Conservation (phyloP, 176 grass and related monocot genomes). For the Juncus inflexus region DNA sequence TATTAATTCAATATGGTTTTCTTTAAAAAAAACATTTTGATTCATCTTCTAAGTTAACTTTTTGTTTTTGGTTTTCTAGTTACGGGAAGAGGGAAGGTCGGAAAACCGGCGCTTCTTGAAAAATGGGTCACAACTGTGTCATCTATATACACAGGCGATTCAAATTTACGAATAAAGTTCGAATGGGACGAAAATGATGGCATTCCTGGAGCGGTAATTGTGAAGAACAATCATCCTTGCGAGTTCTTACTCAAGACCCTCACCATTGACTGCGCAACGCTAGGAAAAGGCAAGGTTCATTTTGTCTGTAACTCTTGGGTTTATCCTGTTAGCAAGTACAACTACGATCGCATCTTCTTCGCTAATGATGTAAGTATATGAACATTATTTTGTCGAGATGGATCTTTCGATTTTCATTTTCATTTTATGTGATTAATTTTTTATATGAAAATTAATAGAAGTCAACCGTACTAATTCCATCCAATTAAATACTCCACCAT, state of each 20-base stretch:
- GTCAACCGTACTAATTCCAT: no score
- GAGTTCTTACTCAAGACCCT: constrained; percentile 78
- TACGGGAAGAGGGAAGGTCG: constrained; percentile 32
- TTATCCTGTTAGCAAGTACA: constrained; percentile 47
- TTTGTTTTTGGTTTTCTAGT: neutral
- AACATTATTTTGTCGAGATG: no score
- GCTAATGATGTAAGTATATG: constrained; percentile 49
- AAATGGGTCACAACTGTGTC: constrained; percentile 32
- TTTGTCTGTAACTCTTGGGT: constrained; percentile 80
- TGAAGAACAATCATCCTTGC: constrained; percentile 49
- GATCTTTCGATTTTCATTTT: no score
- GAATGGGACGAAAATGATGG: constrained; percentile 55
- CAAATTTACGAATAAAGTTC: constrained; percentile 43
- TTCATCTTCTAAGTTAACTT: neutral
- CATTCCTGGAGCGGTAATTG: constrained; percentile 49
- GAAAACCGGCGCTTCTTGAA: constrained; percentile 50
- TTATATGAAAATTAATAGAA: no score
- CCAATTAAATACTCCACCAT: no score
- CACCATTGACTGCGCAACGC: constrained; percentile 42
- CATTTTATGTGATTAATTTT: no score
- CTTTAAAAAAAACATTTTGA: no score
- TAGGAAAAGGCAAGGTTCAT: constrained; percentile 31
- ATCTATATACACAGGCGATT: constrained; percentile 37
- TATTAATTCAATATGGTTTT: no score
- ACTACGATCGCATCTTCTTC: constrained; percentile 62